Evolutionary conservation across 78 protist genomes (phyloP).

Genomic region (Corallochytrium limacisporum): DNA sequence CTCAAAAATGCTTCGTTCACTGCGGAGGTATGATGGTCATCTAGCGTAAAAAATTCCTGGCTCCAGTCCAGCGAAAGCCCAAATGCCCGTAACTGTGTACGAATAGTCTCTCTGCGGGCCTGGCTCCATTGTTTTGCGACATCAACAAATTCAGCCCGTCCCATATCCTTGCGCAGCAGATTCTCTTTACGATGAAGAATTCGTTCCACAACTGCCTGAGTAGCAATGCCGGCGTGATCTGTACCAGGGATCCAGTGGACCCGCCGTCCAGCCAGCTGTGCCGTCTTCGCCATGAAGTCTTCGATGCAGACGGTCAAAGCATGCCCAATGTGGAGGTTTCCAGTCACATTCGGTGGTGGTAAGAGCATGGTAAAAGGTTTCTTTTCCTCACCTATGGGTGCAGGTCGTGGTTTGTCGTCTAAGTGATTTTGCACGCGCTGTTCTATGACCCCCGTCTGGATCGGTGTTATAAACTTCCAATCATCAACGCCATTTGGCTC

Average conservation of each 20-base stretch:
- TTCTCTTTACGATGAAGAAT: not conserved
- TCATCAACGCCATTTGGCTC: no score
- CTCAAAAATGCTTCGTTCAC: slow-evolving; percentile 67
- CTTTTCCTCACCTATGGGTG: no score
- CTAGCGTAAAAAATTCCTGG: slow-evolving; percentile 60
- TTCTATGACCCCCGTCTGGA: no score
- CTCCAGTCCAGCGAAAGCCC: slow-evolving; percentile 85
- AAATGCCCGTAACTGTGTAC: slow-evolving; percentile 16
- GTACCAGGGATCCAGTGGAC: slow-evolving; percentile 80
- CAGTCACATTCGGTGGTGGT: slow-evolving; percentile 98
- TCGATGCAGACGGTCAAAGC: slow-evolving; percentile 54
- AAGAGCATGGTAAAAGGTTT: slow-evolving; percentile 49
- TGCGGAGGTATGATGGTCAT: slow-evolving; percentile 33
- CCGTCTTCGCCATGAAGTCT: slow-evolving; percentile 3
- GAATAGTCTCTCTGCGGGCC: slow-evolving; percentile 35
- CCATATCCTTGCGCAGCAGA: slow-evolving; percentile 37
- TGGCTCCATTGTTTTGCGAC: slow-evolving; percentile 65
- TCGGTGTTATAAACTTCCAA: no score
- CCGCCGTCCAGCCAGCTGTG: not conserved
- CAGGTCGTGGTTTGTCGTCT: no score
- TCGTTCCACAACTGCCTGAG: slow-evolving; percentile 60
- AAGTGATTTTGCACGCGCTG: no score
- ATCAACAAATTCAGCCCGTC: slow-evolving; percentile 44
- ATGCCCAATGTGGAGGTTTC: slow-evolving; percentile 91
- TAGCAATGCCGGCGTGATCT: slow-evolving; percentile 95